Conservation (phyloP, 108 stramenopile species). For the Poteriospumella lacustris region DNA sequence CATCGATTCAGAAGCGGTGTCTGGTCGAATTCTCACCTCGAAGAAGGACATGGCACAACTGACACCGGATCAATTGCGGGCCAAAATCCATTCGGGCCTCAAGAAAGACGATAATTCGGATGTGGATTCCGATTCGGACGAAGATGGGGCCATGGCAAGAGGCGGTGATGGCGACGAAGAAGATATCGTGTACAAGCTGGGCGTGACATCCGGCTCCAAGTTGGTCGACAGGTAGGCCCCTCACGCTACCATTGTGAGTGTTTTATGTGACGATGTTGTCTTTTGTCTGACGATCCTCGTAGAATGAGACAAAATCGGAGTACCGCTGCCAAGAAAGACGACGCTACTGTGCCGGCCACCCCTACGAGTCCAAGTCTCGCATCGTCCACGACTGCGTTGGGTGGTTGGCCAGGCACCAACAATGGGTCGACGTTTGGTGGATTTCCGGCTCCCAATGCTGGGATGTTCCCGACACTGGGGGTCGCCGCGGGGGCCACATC, state of each 20-base stretch:
- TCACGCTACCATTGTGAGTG: neutral
- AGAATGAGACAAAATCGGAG: neutral
- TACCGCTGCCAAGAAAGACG: neutral
- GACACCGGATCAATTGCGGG: neutral
- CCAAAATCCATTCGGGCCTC: neutral
- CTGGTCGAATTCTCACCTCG: neutral
- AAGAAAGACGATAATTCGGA: slow-evolving; percentile 4
- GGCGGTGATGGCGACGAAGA: neutral
- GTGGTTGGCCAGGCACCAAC: no score
- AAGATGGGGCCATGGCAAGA: no score
- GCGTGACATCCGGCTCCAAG: neutral
- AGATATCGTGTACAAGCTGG: neutral
- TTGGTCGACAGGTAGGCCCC: slow-evolving; percentile 2
- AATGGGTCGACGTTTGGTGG: no score
- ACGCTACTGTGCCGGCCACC: neutral
- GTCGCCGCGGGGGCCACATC: no score
- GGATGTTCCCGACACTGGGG: no score
- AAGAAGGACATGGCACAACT: neutral
- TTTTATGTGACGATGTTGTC: neutral
- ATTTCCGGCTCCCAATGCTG: no score
- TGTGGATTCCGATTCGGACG: neutral
- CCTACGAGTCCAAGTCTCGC: neutral
- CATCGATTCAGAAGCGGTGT: neutral
- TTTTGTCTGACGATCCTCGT: neutral
- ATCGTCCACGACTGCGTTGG: no score